Evolutionary conservation across 1,139 yeast species (phyloP), one percentile per base, ranked within the genome.

Genomic region (Lodderomyces theae): DNA sequence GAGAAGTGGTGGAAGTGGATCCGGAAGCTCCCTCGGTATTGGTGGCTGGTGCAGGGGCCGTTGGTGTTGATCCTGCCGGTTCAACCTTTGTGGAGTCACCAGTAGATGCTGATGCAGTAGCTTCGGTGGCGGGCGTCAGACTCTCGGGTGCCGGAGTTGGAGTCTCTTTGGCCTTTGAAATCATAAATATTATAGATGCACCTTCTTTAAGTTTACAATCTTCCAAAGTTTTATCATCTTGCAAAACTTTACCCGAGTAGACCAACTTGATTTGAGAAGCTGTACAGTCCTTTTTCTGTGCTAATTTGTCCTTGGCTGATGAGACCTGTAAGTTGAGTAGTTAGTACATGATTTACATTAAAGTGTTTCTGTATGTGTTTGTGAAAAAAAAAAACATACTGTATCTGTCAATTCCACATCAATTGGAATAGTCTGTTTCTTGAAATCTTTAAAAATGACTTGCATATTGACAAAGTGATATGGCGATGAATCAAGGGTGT

Each of bases 111-210:
- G 63, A 51, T 24, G 59, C 26, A 3, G 41, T 30, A 12, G 42
- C 48, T 11, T 32, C 35, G 10, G 47, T 35, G 15, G 49, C 32
- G 11, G 45, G 37, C 39, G 42, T 19, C 31, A 34, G 19, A 38
- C 41, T n/a, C 24, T 15, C 39, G 8, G 39, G 33, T 22, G 50
- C 51, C 13, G 58, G 49, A 16, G 56, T 43, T 8, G 58, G 54
- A 7, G 66, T 50, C 49, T 67, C 67, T 56, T 74, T 74, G 10
- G 77, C 65, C 51, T 66, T 68, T 37, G 89, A 77, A 40, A 88
- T 78, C 97, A 92, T 92, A 63, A 89, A 90, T 47, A 92, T 90
- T 44, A 92, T 80, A 51, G 90, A 90, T 57, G 89, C 97, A 41
- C 88, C 89, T 40, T 87, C 95, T 60, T 87, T 88, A 53, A 92